phyloP scores from a whole-genome alignment of 2,329 filamentous ascomycete species.

The Dactylonectria macrodidyma region DNA sequence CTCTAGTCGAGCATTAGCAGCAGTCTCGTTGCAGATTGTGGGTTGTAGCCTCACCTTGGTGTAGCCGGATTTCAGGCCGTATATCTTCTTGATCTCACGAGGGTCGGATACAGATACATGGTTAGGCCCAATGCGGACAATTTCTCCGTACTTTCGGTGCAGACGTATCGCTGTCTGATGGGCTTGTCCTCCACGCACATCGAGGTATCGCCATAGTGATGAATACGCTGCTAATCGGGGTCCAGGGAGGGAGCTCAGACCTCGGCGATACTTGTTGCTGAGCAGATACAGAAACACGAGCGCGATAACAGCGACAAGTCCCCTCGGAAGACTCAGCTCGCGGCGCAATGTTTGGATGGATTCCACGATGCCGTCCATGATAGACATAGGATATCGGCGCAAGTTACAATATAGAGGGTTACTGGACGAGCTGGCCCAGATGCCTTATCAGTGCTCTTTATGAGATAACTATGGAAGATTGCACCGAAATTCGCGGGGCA shows the following conservation, averaged over 20 bases:
- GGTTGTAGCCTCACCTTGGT: slow-evolving; percentile 14
- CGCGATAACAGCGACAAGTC: no score
- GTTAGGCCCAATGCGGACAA: slow-evolving; percentile 29
- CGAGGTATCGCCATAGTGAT: slow-evolving; percentile 18
- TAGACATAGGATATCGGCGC: no score
- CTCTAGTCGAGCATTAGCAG: background rate
- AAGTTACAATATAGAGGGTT: no score
- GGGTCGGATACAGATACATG: slow-evolving; percentile 32
- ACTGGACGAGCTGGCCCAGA: no score
- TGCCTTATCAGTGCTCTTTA: no score
- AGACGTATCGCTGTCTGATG: slow-evolving; percentile 22
- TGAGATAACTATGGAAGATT: no score
- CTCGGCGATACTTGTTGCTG: slow-evolving; percentile 16
- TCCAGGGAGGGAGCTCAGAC: slow-evolving; percentile 11
- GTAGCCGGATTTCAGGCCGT: slow-evolving; percentile 34
- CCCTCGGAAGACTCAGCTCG: no score
- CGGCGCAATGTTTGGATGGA: no score
- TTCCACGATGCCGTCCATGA: no score
- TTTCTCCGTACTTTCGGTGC: slow-evolving; percentile 11
- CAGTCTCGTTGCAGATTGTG: background rate
- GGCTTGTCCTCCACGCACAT: slow-evolving; percentile 23
- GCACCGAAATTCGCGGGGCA: no score
- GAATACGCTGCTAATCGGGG: slow-evolving; percentile 21
- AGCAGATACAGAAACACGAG: no score
- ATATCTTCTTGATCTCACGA: slow-evolving; percentile 31